Evolutionary conservation across 306 rosid genomes (phyloP).

Genomic region (Ochetophila trinervis): DNA sequence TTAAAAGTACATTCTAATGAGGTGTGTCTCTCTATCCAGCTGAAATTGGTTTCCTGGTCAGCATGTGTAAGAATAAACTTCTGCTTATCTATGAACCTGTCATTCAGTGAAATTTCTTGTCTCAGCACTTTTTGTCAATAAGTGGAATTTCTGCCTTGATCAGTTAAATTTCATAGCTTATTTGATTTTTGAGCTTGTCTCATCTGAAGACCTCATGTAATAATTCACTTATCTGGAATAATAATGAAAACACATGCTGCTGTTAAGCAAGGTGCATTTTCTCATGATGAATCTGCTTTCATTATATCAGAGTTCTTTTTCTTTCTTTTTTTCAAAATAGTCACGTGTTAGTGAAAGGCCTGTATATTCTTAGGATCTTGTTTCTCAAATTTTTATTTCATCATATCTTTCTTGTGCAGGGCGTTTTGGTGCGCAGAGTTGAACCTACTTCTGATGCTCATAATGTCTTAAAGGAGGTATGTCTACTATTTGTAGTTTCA

Average conservation of each 20-base stretch:
- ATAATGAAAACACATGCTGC: too few species aligned
- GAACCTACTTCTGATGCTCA: slow-evolving; percentile 93
- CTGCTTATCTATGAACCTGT: not conserved
- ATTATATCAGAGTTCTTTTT: not conserved
- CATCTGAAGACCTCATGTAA: not conserved
- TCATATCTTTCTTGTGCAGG: slow-evolving; percentile 49
- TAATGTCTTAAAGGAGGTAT: slow-evolving; percentile 85
- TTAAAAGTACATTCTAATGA: slow-evolving; percentile 78
- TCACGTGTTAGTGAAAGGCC: not conserved
- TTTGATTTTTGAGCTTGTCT: too few species aligned
- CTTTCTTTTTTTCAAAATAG: too few species aligned
- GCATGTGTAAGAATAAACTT: not conserved
- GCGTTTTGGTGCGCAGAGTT: slow-evolving; percentile 85
- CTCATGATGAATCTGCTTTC: not conserved
- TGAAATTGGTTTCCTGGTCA: slow-evolving; percentile 8
- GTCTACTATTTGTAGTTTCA: slow-evolving; percentile 19
- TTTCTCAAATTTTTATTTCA: slow-evolving; percentile 15
- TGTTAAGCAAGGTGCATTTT: too few species aligned
- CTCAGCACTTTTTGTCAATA: slow-evolving; percentile 2
- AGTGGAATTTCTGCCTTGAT: not conserved
- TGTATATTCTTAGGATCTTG: slow-evolving; percentile 5
- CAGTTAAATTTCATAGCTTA: not conserved
- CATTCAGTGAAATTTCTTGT: slow-evolving; percentile 2
- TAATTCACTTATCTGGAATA: not conserved
- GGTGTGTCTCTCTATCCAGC: slow-evolving; percentile 43